Percentiles rank a stretch among this genome's conserved stretches.
Conservation (phyloP, 2,329 filamentous ascomycete species). For the Colletotrichum euphorbiae region DNA sequence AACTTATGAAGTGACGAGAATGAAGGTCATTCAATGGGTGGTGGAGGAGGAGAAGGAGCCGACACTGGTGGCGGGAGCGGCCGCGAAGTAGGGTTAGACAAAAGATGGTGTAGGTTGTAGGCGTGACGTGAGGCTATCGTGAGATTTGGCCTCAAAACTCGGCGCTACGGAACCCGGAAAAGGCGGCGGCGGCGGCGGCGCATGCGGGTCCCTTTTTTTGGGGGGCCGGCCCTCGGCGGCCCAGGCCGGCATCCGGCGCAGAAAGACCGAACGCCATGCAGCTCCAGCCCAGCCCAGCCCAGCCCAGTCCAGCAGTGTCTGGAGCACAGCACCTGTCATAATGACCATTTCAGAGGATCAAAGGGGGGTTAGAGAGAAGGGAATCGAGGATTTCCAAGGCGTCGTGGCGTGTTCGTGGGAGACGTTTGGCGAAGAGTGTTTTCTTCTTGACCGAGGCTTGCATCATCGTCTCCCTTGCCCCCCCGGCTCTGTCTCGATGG, state of each 20-base stretch:
- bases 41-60: too few relatives aligned
- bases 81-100: slow-evolving; percentile 10
- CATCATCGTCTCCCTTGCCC: too few relatives aligned
- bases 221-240: slow-evolving; percentile 19
- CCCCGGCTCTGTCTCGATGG: too few relatives aligned
- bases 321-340: not conserved
- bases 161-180: slow-evolving; percentile 1
- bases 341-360: too few relatives aligned
- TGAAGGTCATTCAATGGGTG: too few relatives aligned
- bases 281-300: not conserved
- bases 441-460: too few relatives aligned
- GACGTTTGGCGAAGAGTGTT: too few relatives aligned
- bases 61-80: slow-evolving; percentile 19
- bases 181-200: slow-evolving; percentile 12
- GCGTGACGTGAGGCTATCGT: slow-evolving; percentile 33
- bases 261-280: not conserved
- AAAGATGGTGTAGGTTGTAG: slow-evolving; percentile 10
- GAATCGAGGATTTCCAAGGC: too few relatives aligned
- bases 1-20: too few relatives aligned
- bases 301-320: not conserved
- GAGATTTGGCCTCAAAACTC: slow-evolving; percentile 8
- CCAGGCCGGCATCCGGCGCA: slow-evolving; percentile 20
- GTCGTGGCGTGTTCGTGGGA: too few relatives aligned
- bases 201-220: slow-evolving; percentile 15
- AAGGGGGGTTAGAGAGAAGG: too few relatives aligned